A percentile compares a stretch with the other conserved stretches of the same genome.
phyloP scores from a whole-genome alignment of 495 filamentous ascomycete species.

The Letharia lupina region DNA sequence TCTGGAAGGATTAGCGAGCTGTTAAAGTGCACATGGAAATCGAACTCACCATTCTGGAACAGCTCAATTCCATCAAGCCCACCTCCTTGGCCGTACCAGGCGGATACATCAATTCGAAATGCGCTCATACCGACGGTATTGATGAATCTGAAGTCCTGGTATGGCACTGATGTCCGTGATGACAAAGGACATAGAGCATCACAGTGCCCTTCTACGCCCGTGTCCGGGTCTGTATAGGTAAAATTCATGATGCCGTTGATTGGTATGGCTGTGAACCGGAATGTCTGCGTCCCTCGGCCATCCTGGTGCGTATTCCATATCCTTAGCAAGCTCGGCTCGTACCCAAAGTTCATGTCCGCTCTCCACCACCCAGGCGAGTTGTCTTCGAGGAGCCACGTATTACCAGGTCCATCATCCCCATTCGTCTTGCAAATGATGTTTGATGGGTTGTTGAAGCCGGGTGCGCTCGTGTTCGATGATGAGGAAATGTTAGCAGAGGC shows the following conservation, averaged over 20 bases:
- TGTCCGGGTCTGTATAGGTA: constrained; percentile 71
- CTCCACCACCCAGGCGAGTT: constrained; percentile 74
- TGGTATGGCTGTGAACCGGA: constrained; percentile 71
- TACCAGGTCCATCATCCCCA: constrained; percentile 54
- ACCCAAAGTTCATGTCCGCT: constrained; percentile 72
- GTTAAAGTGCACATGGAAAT: background rate
- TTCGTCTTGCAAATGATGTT: constrained; percentile 78
- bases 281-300: constrained; percentile 78
- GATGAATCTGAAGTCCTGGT: constrained; percentile 86
- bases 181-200: constrained; percentile 75
- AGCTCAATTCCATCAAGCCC: constrained; percentile 84
- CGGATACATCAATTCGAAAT: constrained; percentile 79
- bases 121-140: constrained; percentile 79
- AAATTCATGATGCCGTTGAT: constrained; percentile 94
- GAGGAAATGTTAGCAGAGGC: constrained; percentile 63
- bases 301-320: constrained; percentile 84
- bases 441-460: constrained; percentile 66
- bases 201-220: constrained; percentile 56
- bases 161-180: constrained; percentile 49
- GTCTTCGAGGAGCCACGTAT: constrained; percentile 80
- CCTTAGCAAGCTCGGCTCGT: constrained; percentile 74
- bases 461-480: constrained; percentile 47
- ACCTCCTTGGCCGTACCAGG: constrained; percentile 78
- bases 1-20: constrained; percentile 40
- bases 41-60: constrained; percentile 59